Base-by-base conservation (phyloP, 169 alveolate species). In the Plasmodium fragile region DNA sequence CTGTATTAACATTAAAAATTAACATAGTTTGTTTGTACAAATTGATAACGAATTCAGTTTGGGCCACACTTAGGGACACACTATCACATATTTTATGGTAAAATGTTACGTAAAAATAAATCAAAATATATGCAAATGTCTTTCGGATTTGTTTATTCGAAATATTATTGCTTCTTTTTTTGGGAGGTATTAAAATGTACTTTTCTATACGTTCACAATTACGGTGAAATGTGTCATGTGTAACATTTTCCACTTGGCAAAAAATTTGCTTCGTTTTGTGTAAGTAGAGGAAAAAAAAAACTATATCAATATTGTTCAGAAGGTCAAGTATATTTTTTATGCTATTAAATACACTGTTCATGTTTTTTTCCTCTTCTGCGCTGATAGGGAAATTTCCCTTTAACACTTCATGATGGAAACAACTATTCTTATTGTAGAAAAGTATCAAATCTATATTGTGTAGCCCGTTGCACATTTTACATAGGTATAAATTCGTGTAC, bases 371-470 rank as follows among this genome's bases (percentile, higher is more conserved):
- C 70, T 91, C 84, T 53, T 70, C 28, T 81, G 22, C 32, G n/a
- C 22, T 81, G 36, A 78, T 18, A 10, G 71, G 18, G 28, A 16
- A 22, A 6, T 73, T 72, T 55, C 34, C 85, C 55, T 43, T 43
- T 7, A 52, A 78, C 18, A 87, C 25, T 30, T 91, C 65, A 41
- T 81, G 13, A 91, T 91, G 92, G 75, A 91, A 91, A 39, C 7
- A 2, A 41, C 92, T 91, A 7, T 81, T 81, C 43, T 91, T 81
- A 53, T 91, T 91, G 59, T 91, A 81, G 32, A 91, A 80, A 34
- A 91, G 53, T 18, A 91, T 91, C 53, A 91, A 70, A 91, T 91
- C 94, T 4, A 91, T 91, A 49, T 91, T 91, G 71, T 91, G 94
- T 41, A 91, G 43, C 4, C 94, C 94, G 11, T 30, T 49, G 82